These are phyloP conservation scores for Alternaria conjuncta DNA, from an alignment of 2,329 filamentous ascomycete species.

Conservation along the genomic window DNA sequence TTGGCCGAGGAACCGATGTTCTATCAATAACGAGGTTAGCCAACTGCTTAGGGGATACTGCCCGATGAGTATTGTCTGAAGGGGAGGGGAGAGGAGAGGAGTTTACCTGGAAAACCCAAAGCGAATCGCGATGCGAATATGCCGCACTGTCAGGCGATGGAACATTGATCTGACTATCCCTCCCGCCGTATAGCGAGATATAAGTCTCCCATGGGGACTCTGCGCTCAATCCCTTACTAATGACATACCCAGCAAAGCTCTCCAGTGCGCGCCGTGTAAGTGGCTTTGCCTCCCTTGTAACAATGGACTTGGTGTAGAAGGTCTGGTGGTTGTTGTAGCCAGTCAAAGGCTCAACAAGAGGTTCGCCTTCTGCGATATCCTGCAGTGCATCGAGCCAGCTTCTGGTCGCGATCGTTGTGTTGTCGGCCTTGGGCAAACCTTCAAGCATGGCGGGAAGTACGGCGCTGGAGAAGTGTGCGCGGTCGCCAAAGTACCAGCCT, in stretches of 20 bases:
- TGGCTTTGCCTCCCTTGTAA: slow-evolving; percentile 7
- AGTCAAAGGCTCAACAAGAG: slow-evolving; percentile 4
- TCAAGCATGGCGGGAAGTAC: slow-evolving; percentile 2
- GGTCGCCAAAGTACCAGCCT: slow-evolving; percentile 8
- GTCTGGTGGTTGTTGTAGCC: slow-evolving; percentile 8
- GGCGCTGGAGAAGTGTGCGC: not conserved
- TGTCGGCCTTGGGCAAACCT: slow-evolving; percentile 1
- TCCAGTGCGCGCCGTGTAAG: not conserved
- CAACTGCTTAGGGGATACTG: not conserved
- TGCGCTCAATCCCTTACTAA: not conserved
- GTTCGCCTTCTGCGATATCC: slow-evolving; percentile 9
- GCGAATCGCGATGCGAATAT: slow-evolving; percentile 3
- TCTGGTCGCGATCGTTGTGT: not conserved
- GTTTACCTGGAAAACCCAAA: slow-evolving; percentile 10
- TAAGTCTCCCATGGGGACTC: not conserved
- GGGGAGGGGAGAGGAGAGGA: not conserved
- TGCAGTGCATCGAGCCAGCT: slow-evolving; percentile 4
- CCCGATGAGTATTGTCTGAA: not conserved
- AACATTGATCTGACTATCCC: slow-evolving; percentile 9
- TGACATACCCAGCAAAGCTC: not conserved
- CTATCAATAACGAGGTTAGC: not conserved
- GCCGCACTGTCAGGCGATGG: not conserved
- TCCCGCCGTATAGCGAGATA: slow-evolving; percentile 6
- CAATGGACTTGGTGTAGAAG: slow-evolving; percentile 11
- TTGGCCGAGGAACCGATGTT: slow-evolving; percentile 3